phyloP scores from a whole-genome alignment of 2,329 filamentous ascomycete species.

The Ophiostoma sp. region DNA sequence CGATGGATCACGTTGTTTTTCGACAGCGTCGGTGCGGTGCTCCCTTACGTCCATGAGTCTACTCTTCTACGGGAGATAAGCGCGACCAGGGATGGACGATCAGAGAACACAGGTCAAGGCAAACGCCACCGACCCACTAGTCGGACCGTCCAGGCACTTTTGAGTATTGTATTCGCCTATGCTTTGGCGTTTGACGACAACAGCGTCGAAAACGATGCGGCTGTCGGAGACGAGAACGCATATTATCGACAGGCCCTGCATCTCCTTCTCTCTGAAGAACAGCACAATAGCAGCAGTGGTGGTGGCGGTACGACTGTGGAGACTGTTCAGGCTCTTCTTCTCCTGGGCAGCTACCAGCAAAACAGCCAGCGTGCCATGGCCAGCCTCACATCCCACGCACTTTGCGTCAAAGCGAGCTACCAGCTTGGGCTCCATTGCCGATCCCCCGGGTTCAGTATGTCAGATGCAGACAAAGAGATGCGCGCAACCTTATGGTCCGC shows the following conservation, averaged over 20 bases:
- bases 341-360: slow-evolving; percentile 10
- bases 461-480: not conserved
- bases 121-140: too few relatives aligned
- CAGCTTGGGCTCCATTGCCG: slow-evolving; percentile 4
- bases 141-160: not conserved
- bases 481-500: not conserved
- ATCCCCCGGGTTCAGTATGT: too few relatives aligned
- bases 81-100: not conserved
- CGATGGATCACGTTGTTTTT: not conserved
- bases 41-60: not conserved
- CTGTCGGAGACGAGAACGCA: not conserved
- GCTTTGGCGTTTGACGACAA: not conserved
- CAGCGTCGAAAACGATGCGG: not conserved
- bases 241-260: not conserved
- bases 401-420: not conserved
- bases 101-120: not conserved
- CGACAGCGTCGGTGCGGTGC: not conserved
- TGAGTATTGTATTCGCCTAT: not conserved
- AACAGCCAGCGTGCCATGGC: slow-evolving; percentile 16
- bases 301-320: not conserved
- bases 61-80: not conserved
- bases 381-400: slow-evolving; percentile 4
- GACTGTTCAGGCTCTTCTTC: slow-evolving; percentile 7
- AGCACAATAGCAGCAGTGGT: not conserved
- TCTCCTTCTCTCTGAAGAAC: not conserved